Percentiles rank a stretch among this genome's conserved stretches.
These are phyloP conservation scores for Linnemannia hyalina DNA, from an alignment of 192 early-diverging fungal genomes.

Conservation along the genomic window DNA sequence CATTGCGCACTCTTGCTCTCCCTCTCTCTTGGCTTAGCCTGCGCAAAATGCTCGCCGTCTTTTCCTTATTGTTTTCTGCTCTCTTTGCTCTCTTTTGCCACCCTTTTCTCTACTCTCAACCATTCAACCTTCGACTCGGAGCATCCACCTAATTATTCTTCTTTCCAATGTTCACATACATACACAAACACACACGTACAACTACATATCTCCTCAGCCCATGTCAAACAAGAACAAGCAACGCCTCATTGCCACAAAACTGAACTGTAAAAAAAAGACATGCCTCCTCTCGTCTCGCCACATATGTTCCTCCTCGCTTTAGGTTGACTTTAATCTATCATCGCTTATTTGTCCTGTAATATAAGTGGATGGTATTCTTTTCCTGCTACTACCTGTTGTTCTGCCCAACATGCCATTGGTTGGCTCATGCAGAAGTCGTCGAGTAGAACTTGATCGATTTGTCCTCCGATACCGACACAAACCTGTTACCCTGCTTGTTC, in stretches of 20 bases:
- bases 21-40: background rate
- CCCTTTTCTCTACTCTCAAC: background rate
- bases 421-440: conserved; percentile 44
- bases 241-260: background rate
- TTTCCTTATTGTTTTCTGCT: background rate
- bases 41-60: background rate
- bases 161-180: too few species aligned
- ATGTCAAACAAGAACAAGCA: background rate
- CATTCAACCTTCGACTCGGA: background rate
- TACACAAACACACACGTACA: too few species aligned
- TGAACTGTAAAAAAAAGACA: background rate
- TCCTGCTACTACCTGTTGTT: background rate
- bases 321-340: background rate
- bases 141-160: background rate
- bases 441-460: conserved; percentile 65
- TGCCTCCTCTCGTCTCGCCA: background rate
- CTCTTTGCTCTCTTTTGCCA: conserved; percentile 8
- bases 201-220: background rate
- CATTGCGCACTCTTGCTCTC: too few species aligned
- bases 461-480: conserved; percentile 83
- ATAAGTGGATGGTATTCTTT: background rate
- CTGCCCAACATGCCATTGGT: too few species aligned
- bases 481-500: conserved; percentile 79
- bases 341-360: background rate
- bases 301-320: too few species aligned